Base-by-base conservation (phyloP, 345 rosid genomes). In the Salix arbutifolia region DNA sequence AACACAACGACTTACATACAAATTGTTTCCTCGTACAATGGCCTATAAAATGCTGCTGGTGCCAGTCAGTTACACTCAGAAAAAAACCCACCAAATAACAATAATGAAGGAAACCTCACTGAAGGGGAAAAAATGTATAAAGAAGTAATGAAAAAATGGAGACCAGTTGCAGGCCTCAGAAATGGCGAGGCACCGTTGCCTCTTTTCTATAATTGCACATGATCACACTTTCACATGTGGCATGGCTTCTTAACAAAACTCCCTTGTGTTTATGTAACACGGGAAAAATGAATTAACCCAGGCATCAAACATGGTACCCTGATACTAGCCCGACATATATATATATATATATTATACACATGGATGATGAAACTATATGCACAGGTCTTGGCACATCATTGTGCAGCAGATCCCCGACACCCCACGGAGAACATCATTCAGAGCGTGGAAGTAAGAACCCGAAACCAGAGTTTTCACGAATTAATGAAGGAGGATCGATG, bases 401-500 rank as follows among this genome's bases (percentile, higher is more conserved):
- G 56, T 72, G 68, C 18, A 71, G 58, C 65, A 37, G 40, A 6
- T 53, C 65, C 26, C 53, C 68, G 40, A 69, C 68, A 53, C 48
- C 38, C 71, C 73, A 69, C 37, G 10, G 33, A 10, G 72, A 52
- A 33, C 67, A 74, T 93, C 92, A 92, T 69, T 93, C 96, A 4
- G 90, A 66, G 33, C 98, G 93, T 74, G 98, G 87, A 68, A 92
- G 93, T 73, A 96, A 82, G 94, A 96, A 96, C 61, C 91, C 91
- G 61, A 96, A 96, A 78, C 97, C 92, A 3, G 99, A 92, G 81
- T 96, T 93, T 74, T 96, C 99, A 6, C 97, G 94, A 76, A 93
- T 90, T 64, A 90, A 53, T 28, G 91, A 72, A 19, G 99, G 99
- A 65, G 99, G 95, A 70, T 96, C 98, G 2, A 96, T 80, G 74